Base-by-base conservation (phyloP, 2,329 filamentous ascomycete species). In the Clonostachys solani region DNA sequence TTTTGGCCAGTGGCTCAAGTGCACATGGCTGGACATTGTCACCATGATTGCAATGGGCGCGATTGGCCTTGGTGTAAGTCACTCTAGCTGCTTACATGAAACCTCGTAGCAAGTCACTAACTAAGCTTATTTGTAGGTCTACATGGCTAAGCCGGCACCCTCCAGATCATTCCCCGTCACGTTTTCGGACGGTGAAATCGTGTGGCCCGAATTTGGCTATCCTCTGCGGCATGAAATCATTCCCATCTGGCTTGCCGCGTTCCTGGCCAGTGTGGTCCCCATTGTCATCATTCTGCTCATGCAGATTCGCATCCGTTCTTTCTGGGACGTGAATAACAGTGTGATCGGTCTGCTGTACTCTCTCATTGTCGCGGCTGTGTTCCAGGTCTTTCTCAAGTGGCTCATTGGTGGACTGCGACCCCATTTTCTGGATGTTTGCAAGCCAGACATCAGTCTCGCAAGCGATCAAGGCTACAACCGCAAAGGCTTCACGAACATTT, bases 381-480 rank as follows among this genome's bases (percentile, higher is more conserved):
- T 90, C 68, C 86, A 90, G 58, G 85, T 89, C 54, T 84, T 89
- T 58, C 57, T 90, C 61, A 90, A 90, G 66, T 85, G 80, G 77
- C 77, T 89, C 40, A 88, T 90, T 52, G 86, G 86, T 13, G 86
- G 85, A 12, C 69, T 86, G 18, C 77, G 84, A n/a, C 86, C 85
- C 1, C 82, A 88, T 62, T 89, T 89, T 68, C 73, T 89, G 18
- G 74, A 73, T 17, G 84, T 87, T 47, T 89, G 85, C 74, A 77
- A 84, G 61, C 86, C 84, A 0, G 61, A 65, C 23, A 23, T 57
- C 10, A 52, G 33, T 37, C 49, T 50, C 29, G 55, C 54, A 7
- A 47, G 47, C 8, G 50, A 45, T n/a, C 23, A 19, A 40, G 70
- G 66, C 4, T 77, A 77, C 56, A 75, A 75, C 45, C 65, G 60